Evolutionary conservation across 805 yeast species (phyloP), one percentile per base, ranked within the genome.

Genomic region (Lipomyces kockii): DNA sequence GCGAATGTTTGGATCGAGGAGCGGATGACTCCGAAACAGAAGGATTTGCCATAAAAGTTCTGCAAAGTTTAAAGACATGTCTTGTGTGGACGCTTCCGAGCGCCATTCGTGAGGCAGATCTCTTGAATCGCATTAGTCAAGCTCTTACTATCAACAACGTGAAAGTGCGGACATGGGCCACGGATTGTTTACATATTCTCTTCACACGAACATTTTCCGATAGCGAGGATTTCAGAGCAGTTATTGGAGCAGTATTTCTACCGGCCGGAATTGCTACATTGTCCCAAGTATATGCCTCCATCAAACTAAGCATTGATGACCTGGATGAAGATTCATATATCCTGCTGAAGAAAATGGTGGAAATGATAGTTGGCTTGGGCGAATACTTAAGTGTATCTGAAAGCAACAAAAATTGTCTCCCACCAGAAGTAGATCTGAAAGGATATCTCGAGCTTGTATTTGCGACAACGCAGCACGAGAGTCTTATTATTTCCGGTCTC

Each of bases 21-120:
- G 78, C 79, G 55, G 74, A 74, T 55, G 81, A 83, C 61, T 75
- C 82, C 25, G 82, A 80, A 59, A 43, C 74, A 1, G 75, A 66
- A 70, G 73, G 75, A 34, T 88, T 88, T 74, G 87, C 87, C 1
- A 84, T 89, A 54, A 87, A 89, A 74, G 82, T 90, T 4, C 80
- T 95, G 52, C 91, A 92, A 69, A 89, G 96, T 3, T 84, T 94
- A 75, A 95, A 95, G 75, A 89, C 97, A 0, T 90, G 97, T 73
- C 83, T 95, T 67, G 92, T 90, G 73, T 95, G 99, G 99, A 86
- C 93, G 7, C 85, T 90, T 61, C 94, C 97, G 1, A 82, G 85
- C 17, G 87, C 93, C 0, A 83, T 94, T 63, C 84, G 88, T 56
- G 80, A 83, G 53, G 87, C 90, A 61, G 86, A 90, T 61, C 83